Evolutionary conservation across 2,329 filamentous ascomycete genomes (phyloP), one percentile per base, ranked within the genome.

Genomic region (Lachnellula hyalina): DNA sequence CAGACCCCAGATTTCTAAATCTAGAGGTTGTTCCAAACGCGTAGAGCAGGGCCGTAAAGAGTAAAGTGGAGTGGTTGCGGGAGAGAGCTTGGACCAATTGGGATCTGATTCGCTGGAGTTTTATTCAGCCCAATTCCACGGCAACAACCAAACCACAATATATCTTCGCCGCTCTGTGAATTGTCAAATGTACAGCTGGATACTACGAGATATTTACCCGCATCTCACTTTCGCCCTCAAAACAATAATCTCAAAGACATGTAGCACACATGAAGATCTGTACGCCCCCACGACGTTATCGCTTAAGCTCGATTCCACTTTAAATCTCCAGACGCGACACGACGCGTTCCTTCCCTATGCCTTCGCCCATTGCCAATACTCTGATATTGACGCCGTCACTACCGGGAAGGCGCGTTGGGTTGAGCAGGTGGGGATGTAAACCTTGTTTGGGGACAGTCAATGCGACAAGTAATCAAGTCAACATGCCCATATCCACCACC

Each of bases 301-400:
- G 47, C 48, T 54, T 55, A 41, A 53, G 40, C 38, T 50, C 45
- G 45, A 40, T n/a, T n/a, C 19, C 25, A 47, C 45, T 34, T 21
- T 21, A 28, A 51, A 38, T 28, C 25, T 49, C 28, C 21, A 42
- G 51, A 56, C 49, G 52, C 51, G 44, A 47, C 38, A 23, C 45
- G 49, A 53, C 54, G 51, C 55, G 49, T 49, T 51, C 57, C 48
- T 57, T 55, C 49, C 28, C 45, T 36, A 60, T 60, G 57, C 25
- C 38, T 14, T 23, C 28, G 14, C n/a, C 12, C 7, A 47, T 32
- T 14, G 2, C 12, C 3, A 25, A 34, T n/a, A 5, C 14, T 17
- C 23, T 28, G 11, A 23, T 28, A 14, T 47, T 47, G 44, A 47
- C 44, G 23, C 23, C 44, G 5, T 47, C 44, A 14, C 44, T 28